Evolutionary conservation across 345 rosid genomes (phyloP), one percentile per base, ranked within the genome.

Genomic region (Physaria fendleri): DNA sequence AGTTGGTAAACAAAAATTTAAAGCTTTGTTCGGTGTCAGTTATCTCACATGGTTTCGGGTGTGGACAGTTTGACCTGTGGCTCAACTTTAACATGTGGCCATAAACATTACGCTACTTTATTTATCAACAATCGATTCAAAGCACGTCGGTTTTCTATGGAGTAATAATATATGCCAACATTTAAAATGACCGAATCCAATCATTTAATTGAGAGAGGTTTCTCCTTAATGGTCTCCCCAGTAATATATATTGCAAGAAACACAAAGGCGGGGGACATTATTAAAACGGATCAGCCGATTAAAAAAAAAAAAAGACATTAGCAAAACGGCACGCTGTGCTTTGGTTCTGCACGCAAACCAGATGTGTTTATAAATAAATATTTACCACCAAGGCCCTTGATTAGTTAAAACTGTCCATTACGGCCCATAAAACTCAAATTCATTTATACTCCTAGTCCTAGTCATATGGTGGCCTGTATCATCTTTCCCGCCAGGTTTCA

Each of bases 401-500:
- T 50, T 11, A 8, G 0, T 5, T 10, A 9, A 17, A 4, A 21
- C 12, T 37, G 54, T 45, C 69, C 69, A 56, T 15, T 24, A 30
- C 0, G 28, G 52, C 59, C 65, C 58, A 56, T 47, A 10, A 1
- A 33, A n/a, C 8, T 42, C 30, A 30, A 30, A 2, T 22, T 43
- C 5, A 20, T 3, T 15, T 23, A 23, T 14, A 22, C 3, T 8
- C 1, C 18, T 8, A 22, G 20, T 15, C 5, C 4, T 24, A 3
- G 3, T 29, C 3, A 28, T n/a, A n/a, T 3, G 35, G 33, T 6
- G 4, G 41, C 41, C 13, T 37, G 17, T 13, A 17, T 2, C 15
- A 37, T 14, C 8, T 35, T 53, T 60, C 67, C 67, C 62, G 56
- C 67, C 62, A 53, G 68, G 40, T 62, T 62, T 48, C 46, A n/a